These are phyloP conservation scores for Nothopassalora personata DNA, from an alignment of 2,329 filamentous ascomycete genomes.

Conservation along the genomic window DNA sequence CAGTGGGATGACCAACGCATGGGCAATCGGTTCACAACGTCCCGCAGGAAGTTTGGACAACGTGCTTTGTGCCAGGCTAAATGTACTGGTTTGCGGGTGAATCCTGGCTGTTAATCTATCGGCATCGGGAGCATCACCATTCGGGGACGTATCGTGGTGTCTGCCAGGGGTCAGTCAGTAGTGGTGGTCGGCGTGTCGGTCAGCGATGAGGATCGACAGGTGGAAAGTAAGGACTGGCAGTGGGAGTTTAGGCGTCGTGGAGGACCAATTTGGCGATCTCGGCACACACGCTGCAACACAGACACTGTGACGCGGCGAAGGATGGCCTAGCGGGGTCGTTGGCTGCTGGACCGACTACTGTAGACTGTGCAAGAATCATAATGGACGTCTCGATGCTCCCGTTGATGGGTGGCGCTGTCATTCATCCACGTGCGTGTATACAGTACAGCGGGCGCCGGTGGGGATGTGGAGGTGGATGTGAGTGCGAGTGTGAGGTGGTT, in stretches of 20 bases:
- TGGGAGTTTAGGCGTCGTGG: neutral
- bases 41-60: conserved; percentile 18
- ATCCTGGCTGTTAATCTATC: conserved; percentile 31
- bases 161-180: conserved; percentile 9
- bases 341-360: neutral
- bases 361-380: neutral
- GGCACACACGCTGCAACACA: neutral
- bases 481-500: too few species aligned
- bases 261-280: neutral
- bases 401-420: neutral
- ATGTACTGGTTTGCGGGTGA: conserved; percentile 18
- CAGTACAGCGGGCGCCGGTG: neutral
- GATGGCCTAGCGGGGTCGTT: neutral
- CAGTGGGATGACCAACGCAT: conserved; percentile 17
- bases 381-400: neutral
- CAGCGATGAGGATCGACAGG: conserved; percentile 19
- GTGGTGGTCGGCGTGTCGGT: conserved; percentile 7
- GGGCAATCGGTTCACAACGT: conserved; percentile 17
- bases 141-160: conserved; percentile 10
- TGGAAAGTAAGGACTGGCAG: conserved; percentile 2
- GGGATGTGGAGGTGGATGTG: neutral
- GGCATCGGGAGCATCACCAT: conserved; percentile 22
- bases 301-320: conserved; percentile 1
- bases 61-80: conserved; percentile 22
- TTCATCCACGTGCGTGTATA: too few species aligned